Conservation (phyloP, 1,139 yeast genomes). For the Geotrichum carabidarum region DNA sequence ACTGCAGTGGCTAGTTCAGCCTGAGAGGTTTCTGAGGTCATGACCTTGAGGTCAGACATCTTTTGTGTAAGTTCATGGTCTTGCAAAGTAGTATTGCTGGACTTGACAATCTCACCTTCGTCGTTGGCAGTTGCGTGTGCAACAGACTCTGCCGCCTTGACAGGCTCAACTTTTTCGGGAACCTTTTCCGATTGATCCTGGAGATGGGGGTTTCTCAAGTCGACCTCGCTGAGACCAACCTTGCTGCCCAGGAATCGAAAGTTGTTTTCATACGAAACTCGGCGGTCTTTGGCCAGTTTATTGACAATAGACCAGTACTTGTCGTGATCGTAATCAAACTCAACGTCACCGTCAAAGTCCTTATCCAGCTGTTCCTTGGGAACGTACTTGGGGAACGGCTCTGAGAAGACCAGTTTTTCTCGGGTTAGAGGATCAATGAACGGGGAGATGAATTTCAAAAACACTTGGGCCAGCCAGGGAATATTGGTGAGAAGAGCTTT, state of each 20-base stretch:
- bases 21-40: too few species aligned
- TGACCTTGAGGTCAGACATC: not conserved
- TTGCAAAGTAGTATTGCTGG: not conserved
- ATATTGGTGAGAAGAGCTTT: conserved; percentile 84
- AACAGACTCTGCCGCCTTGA: conserved; percentile 1
- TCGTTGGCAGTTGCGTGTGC: not conserved
- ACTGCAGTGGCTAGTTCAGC: too few species aligned
- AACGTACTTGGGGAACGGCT: conserved; percentile 78
- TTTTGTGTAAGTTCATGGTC: not conserved
- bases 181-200: not conserved
- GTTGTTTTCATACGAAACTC: conserved; percentile 52
- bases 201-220: conserved; percentile 45
- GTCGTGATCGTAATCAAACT: conserved; percentile 75
- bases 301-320: conserved; percentile 74
- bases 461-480: conserved; percentile 89
- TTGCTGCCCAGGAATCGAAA: conserved; percentile 61
- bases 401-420: conserved; percentile 84
- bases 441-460: conserved; percentile 82
- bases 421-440: conserved; percentile 92
- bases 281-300: conserved; percentile 53
- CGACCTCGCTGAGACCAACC: conserved; percentile 79
- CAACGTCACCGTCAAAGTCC: conserved; percentile 77
- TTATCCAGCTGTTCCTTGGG: conserved; percentile 75
- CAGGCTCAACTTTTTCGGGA: conserved; percentile 9
- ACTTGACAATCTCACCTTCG: too few species aligned